These are phyloP conservation scores for Trametes coccinea DNA, from an alignment of 768 basidiomycete species.

Conservation along the genomic window DNA sequence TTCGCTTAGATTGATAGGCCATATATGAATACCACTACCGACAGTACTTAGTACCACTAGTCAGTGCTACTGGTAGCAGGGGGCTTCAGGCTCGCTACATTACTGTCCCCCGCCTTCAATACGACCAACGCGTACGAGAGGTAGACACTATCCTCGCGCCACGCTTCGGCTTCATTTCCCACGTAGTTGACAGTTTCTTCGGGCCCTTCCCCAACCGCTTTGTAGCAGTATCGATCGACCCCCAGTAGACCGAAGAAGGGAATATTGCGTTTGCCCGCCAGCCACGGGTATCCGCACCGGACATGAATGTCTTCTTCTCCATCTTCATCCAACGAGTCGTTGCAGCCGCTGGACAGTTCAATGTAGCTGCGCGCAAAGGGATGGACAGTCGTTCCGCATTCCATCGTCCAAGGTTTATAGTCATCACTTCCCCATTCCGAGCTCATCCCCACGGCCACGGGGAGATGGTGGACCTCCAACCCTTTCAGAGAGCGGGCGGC, in stretches of 20 bases:
- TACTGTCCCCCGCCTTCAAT: background rate
- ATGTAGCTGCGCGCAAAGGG: constrained; percentile 29
- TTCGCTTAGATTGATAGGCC: too few relatives aligned
- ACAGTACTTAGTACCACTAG: too few relatives aligned
- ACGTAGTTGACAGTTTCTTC: constrained; percentile 21
- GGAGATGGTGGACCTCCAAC: constrained; percentile 24
- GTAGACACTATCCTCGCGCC: constrained; percentile 28
- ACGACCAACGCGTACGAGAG: constrained; percentile 29
- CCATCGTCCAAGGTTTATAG: background rate
- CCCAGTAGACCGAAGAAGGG: constrained; percentile 12
- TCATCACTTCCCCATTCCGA: background rate
- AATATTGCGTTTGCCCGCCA: background rate
- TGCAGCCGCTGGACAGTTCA: background rate
- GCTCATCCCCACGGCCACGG: constrained; percentile 19
- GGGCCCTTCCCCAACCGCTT: too few relatives aligned
- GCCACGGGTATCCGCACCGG: background rate
- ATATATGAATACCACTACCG: too few relatives aligned
- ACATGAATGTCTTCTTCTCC: too few relatives aligned
- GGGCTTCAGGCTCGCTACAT: too few relatives aligned
- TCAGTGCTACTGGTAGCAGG: too few relatives aligned
- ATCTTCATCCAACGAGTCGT: too few relatives aligned
- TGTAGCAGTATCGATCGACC: too few relatives aligned
- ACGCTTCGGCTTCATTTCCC: constrained; percentile 31
- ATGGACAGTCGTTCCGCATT: constrained; percentile 13
- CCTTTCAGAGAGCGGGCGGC: constrained; percentile 4